Evolutionary conservation across 2,329 filamentous ascomycete genomes (phyloP).

Genomic region (Madurella mycetomatis): DNA sequence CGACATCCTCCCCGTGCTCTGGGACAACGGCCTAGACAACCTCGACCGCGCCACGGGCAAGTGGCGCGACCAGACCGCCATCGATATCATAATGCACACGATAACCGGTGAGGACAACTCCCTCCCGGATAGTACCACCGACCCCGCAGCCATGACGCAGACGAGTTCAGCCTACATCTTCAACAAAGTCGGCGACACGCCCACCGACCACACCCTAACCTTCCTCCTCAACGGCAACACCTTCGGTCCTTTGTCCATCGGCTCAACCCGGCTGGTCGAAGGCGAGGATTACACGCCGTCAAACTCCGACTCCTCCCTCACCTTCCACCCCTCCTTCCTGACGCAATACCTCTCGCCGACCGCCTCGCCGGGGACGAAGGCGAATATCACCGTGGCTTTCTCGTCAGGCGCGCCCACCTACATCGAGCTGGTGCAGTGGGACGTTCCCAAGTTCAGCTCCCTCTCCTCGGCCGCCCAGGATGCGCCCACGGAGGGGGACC

Average conservation of each 20-base stretch:
- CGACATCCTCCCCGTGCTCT: conserved; percentile 48
- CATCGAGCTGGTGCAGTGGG: conserved; percentile 51
- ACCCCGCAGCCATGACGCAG: conserved; percentile 42
- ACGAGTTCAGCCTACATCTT: conserved; percentile 51
- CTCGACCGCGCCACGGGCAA: conserved; percentile 44
- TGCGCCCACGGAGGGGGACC: conserved; percentile 28
- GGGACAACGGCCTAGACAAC: conserved; percentile 57
- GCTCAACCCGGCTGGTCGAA: conserved; percentile 32
- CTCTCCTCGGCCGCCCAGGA: conserved; percentile 4
- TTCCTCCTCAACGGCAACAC: conserved; percentile 54
- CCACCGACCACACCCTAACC: conserved; percentile 41
- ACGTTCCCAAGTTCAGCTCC: conserved; percentile 37
- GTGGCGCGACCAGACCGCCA: conserved; percentile 48
- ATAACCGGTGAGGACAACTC: conserved; percentile 41
- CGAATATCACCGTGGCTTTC: conserved; percentile 50
- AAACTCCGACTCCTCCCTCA: conserved; percentile 36
- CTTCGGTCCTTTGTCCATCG: conserved; percentile 37
- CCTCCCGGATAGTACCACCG: conserved; percentile 49
- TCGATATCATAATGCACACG: conserved; percentile 45
- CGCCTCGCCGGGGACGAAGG: conserved; percentile 41
- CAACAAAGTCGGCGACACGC: conserved; percentile 43
- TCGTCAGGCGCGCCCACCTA: conserved; percentile 44
- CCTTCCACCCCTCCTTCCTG: conserved; percentile 45
- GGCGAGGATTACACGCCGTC: conserved; percentile 46
- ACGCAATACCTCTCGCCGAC: conserved; percentile 38